Evolutionary conservation across 345 rosid genomes (phyloP), one percentile per base, ranked within the genome.

Genomic region (Dipteronia sinensis): DNA sequence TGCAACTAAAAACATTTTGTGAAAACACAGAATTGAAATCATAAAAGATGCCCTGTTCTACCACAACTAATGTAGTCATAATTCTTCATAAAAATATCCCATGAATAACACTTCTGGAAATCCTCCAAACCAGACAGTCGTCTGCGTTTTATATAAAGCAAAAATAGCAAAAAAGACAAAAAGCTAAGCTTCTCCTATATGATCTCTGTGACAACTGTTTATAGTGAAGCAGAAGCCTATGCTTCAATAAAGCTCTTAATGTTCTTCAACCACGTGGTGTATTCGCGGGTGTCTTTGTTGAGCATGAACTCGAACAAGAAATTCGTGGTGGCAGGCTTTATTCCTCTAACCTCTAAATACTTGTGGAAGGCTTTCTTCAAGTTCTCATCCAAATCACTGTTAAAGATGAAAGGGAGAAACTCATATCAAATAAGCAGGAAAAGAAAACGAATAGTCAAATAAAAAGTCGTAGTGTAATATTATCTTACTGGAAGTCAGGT

Each of bases 281-380:
- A 90, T 76, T 90, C 97, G 15, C 86, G 80, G 59, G 90, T 89
- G 81, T 92, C 97, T 81, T 96, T 96, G 86, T 90, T 91, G 79
- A 90, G 84, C 97, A 94, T 94, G 83, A 94, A 91, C 86, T 91
- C 99, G 62, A 89, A 93, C 86, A 96, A 82, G 93, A 90, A 94
- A 81, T 91, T 90, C 72, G 93, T 87, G 7, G 87, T 87, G 84
- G 90, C 84, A 22, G 96, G 91, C 70, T 83, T 88, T 78, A 96
- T 85, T 76, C 97, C 98, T 84, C 99, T 86, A 46, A 89, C 82
- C 83, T 90, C 95, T 49, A 92, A 75, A 71, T 91, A 92, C 86
- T 88, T 88, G 85, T 89, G 91, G 69, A 96, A 91, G 13, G 88
- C 91, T 65, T 91, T 89, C 88, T 85, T 89, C 73, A 96, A 73